These are phyloP conservation scores for Staphylotrichum longicolle DNA, from an alignment of 495 filamentous ascomycete genomes.

Conservation along the genomic window DNA sequence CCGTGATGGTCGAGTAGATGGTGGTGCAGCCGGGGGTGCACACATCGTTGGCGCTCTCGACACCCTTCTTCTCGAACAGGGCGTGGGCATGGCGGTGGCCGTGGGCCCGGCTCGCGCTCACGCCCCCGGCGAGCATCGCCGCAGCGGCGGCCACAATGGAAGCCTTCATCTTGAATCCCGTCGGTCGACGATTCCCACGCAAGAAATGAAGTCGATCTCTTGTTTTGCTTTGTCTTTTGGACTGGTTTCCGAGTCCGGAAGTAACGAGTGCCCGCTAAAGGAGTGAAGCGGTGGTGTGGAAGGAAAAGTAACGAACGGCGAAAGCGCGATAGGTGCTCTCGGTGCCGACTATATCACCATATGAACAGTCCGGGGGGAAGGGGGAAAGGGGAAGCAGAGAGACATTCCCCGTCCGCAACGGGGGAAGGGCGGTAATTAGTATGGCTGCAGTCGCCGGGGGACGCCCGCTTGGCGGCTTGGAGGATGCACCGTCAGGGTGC, in stretches of 20 bases:
- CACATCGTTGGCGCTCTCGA: conserved; percentile 39
- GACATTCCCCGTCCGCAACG: conserved; percentile 22
- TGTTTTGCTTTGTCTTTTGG: conserved; percentile 21
- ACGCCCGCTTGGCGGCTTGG: conserved; percentile 29
- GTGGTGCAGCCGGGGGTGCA: conserved; percentile 68
- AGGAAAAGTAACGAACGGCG: conserved; percentile 42
- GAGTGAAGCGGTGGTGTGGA: conserved; percentile 88
- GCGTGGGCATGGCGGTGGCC: conserved; percentile 61
- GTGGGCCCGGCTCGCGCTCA: conserved; percentile 42
- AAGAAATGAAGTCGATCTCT: conserved; percentile 13
- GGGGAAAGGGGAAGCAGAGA: conserved; percentile 37
- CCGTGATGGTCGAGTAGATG: conserved; percentile 57
- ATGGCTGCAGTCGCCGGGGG: conserved; percentile 21
- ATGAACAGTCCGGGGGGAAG: conserved; percentile 43
- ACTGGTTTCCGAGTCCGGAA: conserved; percentile 23
- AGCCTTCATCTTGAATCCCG: conserved; percentile 60
- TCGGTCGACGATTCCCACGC: conserved; percentile 1
- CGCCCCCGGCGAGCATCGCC: conserved; percentile 63
- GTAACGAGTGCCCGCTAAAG: conserved; percentile 90
- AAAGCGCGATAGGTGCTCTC: conserved; percentile 55
- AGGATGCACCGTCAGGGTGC: conserved; percentile 22
- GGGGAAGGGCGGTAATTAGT: conserved; percentile 31
- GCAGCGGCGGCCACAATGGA: conserved; percentile 61
- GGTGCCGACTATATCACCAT: conserved; percentile 47
- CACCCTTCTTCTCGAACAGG: conserved; percentile 53